phyloP scores from a whole-genome alignment of 2,329 filamentous ascomycete species.

The Curvularia sp. region DNA sequence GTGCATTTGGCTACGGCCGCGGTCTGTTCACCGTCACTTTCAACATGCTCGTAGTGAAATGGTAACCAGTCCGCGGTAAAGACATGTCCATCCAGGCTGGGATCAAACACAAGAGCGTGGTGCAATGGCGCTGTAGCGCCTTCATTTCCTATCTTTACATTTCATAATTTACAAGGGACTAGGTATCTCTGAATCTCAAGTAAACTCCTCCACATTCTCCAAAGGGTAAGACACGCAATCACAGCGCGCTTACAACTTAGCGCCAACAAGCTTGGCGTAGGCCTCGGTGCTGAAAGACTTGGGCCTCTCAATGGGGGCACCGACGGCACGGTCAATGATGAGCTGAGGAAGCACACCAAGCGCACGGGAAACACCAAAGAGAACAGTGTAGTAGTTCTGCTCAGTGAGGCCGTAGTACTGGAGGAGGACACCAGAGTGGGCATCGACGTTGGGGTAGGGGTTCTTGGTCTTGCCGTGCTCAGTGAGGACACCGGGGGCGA shows the following conservation, averaged over 20 bases:
- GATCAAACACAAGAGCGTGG: slow-evolving; percentile 26
- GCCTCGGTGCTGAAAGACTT: slow-evolving; percentile 99
- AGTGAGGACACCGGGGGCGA: slow-evolving; percentile 93
- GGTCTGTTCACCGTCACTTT: slow-evolving; percentile 4
- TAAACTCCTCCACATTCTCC: slow-evolving; percentile 26
- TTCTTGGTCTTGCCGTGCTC: slow-evolving; percentile 99
- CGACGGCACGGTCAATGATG: slow-evolving; percentile 98
- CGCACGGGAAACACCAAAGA: slow-evolving; percentile 97
- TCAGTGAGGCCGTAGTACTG: slow-evolving; percentile 99
- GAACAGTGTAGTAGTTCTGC: slow-evolving; percentile 99
- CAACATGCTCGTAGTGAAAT: slow-evolving; percentile 1
- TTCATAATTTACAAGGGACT: slow-evolving; percentile 48
- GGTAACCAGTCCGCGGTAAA: slow-evolving; percentile 2
- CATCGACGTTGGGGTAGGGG: slow-evolving; percentile 98
- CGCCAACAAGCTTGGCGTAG: slow-evolving; percentile 89
- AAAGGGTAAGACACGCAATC: slow-evolving; percentile 11
- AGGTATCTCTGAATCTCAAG: slow-evolving; percentile 36
- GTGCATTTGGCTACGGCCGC: slow-evolving; percentile 3
- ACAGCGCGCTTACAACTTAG: slow-evolving; percentile 74
- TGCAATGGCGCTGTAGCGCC: slow-evolving; percentile 41
- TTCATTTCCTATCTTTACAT: slow-evolving; percentile 41
- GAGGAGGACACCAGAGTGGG: slow-evolving; percentile 97
- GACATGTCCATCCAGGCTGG: slow-evolving; percentile 26
- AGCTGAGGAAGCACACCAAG: slow-evolving; percentile 98
- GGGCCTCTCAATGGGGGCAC: slow-evolving; percentile 96